Evolutionary conservation across 441 rosid genomes (phyloP).

Genomic region (Pelargonium fulgidum): DNA sequence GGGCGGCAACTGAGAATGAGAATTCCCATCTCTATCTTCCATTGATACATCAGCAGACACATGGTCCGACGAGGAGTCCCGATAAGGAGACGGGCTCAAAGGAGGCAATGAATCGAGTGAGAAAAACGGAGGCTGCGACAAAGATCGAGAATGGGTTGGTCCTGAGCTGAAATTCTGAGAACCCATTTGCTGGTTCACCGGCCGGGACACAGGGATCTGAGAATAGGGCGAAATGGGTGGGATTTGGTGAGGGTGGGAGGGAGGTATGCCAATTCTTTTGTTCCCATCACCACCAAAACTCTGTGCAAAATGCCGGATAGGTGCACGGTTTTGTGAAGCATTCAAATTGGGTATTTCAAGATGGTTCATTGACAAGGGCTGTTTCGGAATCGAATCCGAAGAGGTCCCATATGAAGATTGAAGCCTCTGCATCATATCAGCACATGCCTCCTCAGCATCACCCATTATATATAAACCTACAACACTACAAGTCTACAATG

Average conservation of each 20-base stretch:
- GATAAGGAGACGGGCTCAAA: slow-evolving; percentile 60
- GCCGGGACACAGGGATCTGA: slow-evolving; percentile 62
- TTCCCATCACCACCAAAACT: slow-evolving; percentile 33
- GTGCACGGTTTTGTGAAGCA: slow-evolving; percentile 44
- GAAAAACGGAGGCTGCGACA: slow-evolving; percentile 80
- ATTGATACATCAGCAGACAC: slow-evolving; percentile 45
- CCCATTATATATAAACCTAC: slow-evolving; percentile 36
- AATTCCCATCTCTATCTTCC: slow-evolving; percentile 55
- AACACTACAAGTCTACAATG: background rate
- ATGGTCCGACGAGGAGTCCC: slow-evolving; percentile 46
- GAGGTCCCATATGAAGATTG: slow-evolving; percentile 56
- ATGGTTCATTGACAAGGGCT: slow-evolving; percentile 37
- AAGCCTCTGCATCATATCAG: slow-evolving; percentile 65
- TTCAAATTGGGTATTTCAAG: slow-evolving; percentile 55
- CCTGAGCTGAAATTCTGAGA: slow-evolving; percentile 40
- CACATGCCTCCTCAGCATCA: slow-evolving; percentile 48
- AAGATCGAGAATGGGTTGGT: slow-evolving; percentile 67
- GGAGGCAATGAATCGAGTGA: slow-evolving; percentile 74
- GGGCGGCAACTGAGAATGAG: slow-evolving; percentile 56
- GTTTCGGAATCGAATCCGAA: slow-evolving; percentile 41
- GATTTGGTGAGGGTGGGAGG: slow-evolving; percentile 72
- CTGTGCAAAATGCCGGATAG: slow-evolving; percentile 46
- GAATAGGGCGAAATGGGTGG: slow-evolving; percentile 85
- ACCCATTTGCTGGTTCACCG: slow-evolving; percentile 43
- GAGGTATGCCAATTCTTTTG: slow-evolving; percentile 72